Conservation (phyloP, 768 basidiomycete species). For the Hemileccinum rubropunctum region DNA sequence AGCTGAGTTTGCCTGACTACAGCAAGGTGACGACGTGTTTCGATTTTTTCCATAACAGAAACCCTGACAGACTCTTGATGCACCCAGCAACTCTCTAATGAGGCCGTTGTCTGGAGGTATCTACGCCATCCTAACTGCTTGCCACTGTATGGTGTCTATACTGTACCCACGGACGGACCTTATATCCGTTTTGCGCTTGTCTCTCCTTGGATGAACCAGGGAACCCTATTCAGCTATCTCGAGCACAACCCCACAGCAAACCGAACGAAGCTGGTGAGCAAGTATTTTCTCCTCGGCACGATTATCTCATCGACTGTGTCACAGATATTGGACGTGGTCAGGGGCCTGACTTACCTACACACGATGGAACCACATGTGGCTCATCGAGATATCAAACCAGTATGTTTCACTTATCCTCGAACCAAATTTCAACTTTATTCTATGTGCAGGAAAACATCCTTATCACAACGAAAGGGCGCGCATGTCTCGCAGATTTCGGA, state of each 20-base stretch:
- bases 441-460: conserved; percentile 45
- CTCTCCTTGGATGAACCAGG: conserved; percentile 40
- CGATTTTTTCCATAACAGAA: background rate
- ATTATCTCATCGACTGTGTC: background rate
- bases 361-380: conserved; percentile 36
- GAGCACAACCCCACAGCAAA: conserved; percentile 17
- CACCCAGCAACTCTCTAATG: conserved; percentile 25
- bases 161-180: conserved; percentile 13
- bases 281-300: background rate
- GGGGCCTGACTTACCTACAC: conserved; percentile 45
- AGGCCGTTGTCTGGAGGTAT: conserved; percentile 35
- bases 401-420: conserved; percentile 8
- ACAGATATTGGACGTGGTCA: conserved; percentile 43
- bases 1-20: background rate
- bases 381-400: conserved; percentile 32
- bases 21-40: conserved; percentile 15
- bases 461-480: conserved; percentile 37
- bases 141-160: conserved; percentile 34
- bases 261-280: conserved; percentile 33
- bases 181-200: conserved; percentile 26
- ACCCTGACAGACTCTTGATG: background rate
- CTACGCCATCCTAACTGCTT: conserved; percentile 35
- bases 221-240: conserved; percentile 32
- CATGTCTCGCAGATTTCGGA: conserved; percentile 53
- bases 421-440: conserved; percentile 1